A percentile compares a stretch with the other conserved stretches of the same genome.
Conservation (phyloP, 2,329 filamentous ascomycete species). For the Diaporthe sp. region DNA sequence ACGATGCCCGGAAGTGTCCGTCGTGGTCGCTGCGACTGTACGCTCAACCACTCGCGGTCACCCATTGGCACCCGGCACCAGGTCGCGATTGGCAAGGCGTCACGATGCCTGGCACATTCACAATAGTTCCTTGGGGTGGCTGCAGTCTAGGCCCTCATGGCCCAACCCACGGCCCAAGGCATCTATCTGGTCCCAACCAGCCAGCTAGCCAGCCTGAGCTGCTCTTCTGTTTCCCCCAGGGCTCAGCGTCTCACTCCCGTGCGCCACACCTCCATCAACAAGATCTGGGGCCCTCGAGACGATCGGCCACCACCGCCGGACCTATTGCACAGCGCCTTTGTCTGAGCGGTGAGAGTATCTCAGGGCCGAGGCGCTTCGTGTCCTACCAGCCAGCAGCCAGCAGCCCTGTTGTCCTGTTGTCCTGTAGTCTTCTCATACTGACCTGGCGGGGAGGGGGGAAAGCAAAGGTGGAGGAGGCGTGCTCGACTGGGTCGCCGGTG, state of each 20-base stretch:
- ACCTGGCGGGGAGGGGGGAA: not conserved
- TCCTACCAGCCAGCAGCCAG: not conserved
- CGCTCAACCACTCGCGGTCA: not conserved
- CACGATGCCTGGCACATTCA: not conserved
- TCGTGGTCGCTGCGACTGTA: not conserved
- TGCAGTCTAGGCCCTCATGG: conserved; percentile 18
- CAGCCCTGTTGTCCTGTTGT: not conserved
- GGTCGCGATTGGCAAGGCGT: not conserved
- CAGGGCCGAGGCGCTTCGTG: not conserved
- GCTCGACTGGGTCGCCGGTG: not conserved
- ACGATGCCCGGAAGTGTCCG: too few relatives aligned
- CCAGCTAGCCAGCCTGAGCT: not conserved
- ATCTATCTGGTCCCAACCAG: not conserved
- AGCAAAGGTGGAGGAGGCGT: too few relatives aligned
- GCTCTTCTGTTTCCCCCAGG: not conserved
- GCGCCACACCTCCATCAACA: not conserved
- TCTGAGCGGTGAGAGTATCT: not conserved
- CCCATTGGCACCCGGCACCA: not conserved
- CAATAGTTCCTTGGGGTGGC: not conserved
- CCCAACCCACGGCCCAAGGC: conserved; percentile 19
- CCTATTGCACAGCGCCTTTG: not conserved
- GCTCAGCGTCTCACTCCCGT: not conserved
- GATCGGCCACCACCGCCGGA: not conserved
- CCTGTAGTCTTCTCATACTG: not conserved
- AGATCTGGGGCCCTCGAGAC: not conserved